Evolutionary conservation across 352 stramenopile genomes (phyloP).

Genomic region (Phytophthora brassicae): DNA sequence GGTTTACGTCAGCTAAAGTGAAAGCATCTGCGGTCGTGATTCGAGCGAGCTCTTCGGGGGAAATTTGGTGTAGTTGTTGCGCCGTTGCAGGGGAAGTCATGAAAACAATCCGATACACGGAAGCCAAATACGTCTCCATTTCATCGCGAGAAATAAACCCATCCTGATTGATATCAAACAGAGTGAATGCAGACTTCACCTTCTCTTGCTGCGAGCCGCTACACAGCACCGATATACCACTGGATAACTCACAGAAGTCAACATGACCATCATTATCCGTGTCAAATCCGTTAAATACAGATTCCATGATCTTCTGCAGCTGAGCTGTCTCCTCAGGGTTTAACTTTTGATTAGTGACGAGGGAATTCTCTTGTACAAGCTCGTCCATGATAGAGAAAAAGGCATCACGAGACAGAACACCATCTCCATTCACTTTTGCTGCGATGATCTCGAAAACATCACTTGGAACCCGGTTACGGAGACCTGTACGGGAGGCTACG

Average conservation of each 20-base stretch:
- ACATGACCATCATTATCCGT: constrained; percentile 73
- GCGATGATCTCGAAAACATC: constrained; percentile 87
- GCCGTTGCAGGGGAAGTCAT: constrained; percentile 53
- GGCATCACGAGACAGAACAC: constrained; percentile 61
- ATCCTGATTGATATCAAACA: constrained; percentile 90
- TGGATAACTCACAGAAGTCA: constrained; percentile 86
- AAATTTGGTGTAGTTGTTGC: constrained; percentile 50
- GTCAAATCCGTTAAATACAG: constrained; percentile 82
- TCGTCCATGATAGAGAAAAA: constrained; percentile 78
- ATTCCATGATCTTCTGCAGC: constrained; percentile 56
- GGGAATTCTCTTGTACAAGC: constrained; percentile 45
- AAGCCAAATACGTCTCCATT: constrained; percentile 87
- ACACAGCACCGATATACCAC: constrained; percentile 82
- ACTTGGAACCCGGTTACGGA: constrained; percentile 50
- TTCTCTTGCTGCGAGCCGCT: constrained; percentile 81
- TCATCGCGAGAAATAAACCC: constrained; percentile 80
- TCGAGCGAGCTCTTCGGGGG: constrained; percentile 65
- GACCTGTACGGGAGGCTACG: constrained; percentile 56
- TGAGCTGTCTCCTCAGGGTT: constrained; percentile 35
- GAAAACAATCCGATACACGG: constrained; percentile 84
- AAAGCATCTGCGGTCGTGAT: constrained; percentile 80
- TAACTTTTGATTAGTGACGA: constrained; percentile 25
- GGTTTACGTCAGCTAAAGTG: constrained; percentile 52
- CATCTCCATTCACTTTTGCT: constrained; percentile 80
- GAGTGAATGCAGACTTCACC: constrained; percentile 73